A percentile compares a stretch with the other conserved stretches of the same genome.
phyloP scores from a whole-genome alignment of 352 stramenopile genomes.

The Pythium volutum region DNA sequence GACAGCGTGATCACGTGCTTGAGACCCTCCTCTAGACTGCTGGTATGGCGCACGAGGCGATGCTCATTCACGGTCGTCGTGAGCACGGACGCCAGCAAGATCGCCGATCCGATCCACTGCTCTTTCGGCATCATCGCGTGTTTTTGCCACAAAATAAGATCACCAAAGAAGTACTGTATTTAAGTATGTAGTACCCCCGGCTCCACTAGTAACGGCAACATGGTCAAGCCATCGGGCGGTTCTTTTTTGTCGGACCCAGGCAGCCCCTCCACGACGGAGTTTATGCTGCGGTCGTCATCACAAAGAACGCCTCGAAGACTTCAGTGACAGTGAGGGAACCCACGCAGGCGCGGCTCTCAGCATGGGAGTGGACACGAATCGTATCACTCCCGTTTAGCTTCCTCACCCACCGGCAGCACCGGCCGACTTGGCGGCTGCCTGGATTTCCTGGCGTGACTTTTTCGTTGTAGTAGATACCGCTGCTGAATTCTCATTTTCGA shows the following conservation, averaged over 20 bases:
- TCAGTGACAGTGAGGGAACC: not conserved
- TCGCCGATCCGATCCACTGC: slow-evolving; percentile 39
- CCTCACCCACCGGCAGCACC: slow-evolving; percentile 35
- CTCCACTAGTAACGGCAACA: slow-evolving; percentile 10
- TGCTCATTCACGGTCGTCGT: slow-evolving; percentile 57
- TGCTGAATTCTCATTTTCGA: not conserved
- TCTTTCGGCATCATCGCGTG: slow-evolving; percentile 33
- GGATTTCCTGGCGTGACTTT: slow-evolving; percentile 37
- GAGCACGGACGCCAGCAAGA: slow-evolving; percentile 47
- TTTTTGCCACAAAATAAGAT: not conserved
- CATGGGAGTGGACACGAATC: not conserved
- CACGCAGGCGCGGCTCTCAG: not conserved
- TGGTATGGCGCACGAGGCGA: slow-evolving; percentile 40
- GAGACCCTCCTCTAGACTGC: slow-evolving; percentile 51
- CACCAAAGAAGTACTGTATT: slow-evolving; percentile 10
- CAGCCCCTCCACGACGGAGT: slow-evolving; percentile 29
- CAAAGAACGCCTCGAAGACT: slow-evolving; percentile 17
- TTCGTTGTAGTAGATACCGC: not conserved
- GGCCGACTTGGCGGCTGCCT: slow-evolving; percentile 32
- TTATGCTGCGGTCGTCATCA: slow-evolving; percentile 40
- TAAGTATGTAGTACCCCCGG: not conserved
- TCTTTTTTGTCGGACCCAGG: slow-evolving; percentile 28
- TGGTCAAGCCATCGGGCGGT: not conserved
- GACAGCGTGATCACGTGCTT: slow-evolving; percentile 26
- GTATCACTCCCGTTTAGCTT: slow-evolving; percentile 17